Base-by-base conservation (phyloP, 495 filamentous ascomycete species). In the Neurospora tetrasperma region DNA sequence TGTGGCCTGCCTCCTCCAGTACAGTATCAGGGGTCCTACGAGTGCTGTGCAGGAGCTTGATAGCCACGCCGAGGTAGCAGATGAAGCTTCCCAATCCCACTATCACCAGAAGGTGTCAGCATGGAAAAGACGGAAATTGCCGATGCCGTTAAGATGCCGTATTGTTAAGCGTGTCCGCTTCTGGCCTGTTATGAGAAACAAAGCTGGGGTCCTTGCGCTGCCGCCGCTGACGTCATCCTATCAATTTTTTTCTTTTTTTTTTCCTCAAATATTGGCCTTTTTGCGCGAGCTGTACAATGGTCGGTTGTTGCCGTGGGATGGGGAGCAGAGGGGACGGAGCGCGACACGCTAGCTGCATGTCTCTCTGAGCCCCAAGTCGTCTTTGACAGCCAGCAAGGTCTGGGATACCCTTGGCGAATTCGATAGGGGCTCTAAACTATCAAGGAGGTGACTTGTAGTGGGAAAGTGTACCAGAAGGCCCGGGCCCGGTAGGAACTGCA, bases 221-320 rank as follows among this genome's bases (percentile, higher is more conserved):
- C 70, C 72, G 75, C 74, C 72, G 59, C 72, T 62, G 74, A 77
- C 76, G 76, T 77, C 76, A 75, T 71, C 16, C 23, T 48, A 11
- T 42, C n/a, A n/a, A n/a, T 18, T 42, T 62, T 66, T 59, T 16
- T 31, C 27, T 31, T 31, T 31, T 31, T 31, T 31, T 31, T 3
- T 31, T 31, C 2, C 27, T 31, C 27, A 31, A 31, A 31, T 31
- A 66, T 35, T 66, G 54, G 54, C 14, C 54, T 35, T 38, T 48
- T 31, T 31, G 23, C 54, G 54, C 14, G 14, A 66, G 54, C 54
- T 35, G 54, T 66, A 66, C 42, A 43, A 5, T 43, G 14, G 23
- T 54, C 48, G 20, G 48, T 12, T 59, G 54, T 27, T 66, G 54
- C 54, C 54, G 54, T 35, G 27, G 54, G 14, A 35, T 35, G 48